Base-by-base conservation (phyloP, 441 rosid genomes). In the Flueggea neowawraea region DNA sequence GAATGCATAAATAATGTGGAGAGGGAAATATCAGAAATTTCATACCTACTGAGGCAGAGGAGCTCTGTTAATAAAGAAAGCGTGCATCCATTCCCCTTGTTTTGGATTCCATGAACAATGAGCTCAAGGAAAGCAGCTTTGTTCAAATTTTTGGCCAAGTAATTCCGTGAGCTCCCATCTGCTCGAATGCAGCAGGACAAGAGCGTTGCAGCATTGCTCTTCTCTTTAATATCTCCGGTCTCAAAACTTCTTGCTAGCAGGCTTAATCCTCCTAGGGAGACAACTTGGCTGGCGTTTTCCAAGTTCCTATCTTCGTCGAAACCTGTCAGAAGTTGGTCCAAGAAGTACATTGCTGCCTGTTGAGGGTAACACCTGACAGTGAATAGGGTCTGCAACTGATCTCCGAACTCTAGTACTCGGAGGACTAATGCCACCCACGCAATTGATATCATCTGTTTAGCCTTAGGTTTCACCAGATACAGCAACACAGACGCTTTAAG, bases 371-470 rank as follows among this genome's bases (percentile, higher is more conserved):
- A 84, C 54, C 63, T 68, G 1, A 86, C 80, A 0, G 75, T 77
- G 65, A 86, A 82, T 55, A 84, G 73, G 61, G 80, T 82, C 77
- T 82, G 89, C 61, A 66, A 17, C 56, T 78, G 88, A 47, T 78
- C 81, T 14, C 88, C 89, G 7, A 86, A 84, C 54, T 86, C 93
- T 11, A 86, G 62, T 55, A 86, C 83, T 63, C 88, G 65, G 58
- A 86, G 93, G 43, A 68, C 64, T 32, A 86, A 49, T n/a, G 84
- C 73, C 16, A 86, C 72, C 88, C 88, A 86, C 55, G 80, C 84
- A 0, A 65, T 58, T 0, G 86, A 82, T 63, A 80, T 78, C 93
- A 84, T 82, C 71, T 84, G 87, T 39, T 84, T 86, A 14, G 93
- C 86, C 76, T 67, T 69, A 6, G 89, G 89, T 73, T 73, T 84